These are phyloP conservation scores for Petunia hybrid DNA, from an alignment of 305 asterid genomes.

Conservation along the genomic window DNA sequence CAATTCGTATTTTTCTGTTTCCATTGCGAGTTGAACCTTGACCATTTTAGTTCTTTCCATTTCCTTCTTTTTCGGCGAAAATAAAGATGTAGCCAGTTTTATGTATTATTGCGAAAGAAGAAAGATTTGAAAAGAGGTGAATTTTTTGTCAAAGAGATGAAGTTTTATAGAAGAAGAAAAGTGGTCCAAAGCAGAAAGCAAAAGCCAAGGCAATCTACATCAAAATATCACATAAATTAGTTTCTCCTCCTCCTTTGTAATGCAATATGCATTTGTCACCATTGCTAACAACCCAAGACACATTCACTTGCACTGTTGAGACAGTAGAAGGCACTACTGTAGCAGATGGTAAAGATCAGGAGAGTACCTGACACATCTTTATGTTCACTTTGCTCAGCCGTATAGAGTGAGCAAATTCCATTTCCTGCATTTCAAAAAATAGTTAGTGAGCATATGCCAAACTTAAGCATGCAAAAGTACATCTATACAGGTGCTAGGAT, in stretches of 20 bases:
- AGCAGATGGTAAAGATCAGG: constrained; percentile 31
- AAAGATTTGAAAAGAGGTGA: background rate
- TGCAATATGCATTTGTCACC: constrained; percentile 5
- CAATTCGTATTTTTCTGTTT: too few relatives aligned
- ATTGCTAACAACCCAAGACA: constrained; percentile 8
- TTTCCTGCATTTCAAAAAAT: constrained; percentile 59
- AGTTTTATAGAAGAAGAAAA: background rate
- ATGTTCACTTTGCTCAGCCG: constrained; percentile 89
- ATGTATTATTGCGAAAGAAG: background rate
- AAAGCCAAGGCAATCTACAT: constrained; percentile 13
- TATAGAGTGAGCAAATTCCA: constrained; percentile 90
- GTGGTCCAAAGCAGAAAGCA: background rate
- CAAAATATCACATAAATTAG: background rate
- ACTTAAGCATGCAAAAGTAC: constrained; percentile 15
- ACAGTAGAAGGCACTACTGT: background rate
- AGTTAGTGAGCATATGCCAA: constrained; percentile 37
- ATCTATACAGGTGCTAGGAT: constrained; percentile 29
- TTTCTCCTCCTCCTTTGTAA: constrained; percentile 4
- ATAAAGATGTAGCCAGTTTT: background rate
- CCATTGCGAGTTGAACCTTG: too few relatives aligned
- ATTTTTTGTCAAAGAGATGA: constrained; percentile 8
- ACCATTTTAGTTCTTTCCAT: too few relatives aligned
- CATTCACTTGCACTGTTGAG: constrained; percentile 6
- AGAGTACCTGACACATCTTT: constrained; percentile 80
- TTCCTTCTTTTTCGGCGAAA: background rate